Evolutionary conservation across 345 rosid genomes (phyloP), one percentile per base, ranked within the genome.

Genomic region (Punica granatum): DNA sequence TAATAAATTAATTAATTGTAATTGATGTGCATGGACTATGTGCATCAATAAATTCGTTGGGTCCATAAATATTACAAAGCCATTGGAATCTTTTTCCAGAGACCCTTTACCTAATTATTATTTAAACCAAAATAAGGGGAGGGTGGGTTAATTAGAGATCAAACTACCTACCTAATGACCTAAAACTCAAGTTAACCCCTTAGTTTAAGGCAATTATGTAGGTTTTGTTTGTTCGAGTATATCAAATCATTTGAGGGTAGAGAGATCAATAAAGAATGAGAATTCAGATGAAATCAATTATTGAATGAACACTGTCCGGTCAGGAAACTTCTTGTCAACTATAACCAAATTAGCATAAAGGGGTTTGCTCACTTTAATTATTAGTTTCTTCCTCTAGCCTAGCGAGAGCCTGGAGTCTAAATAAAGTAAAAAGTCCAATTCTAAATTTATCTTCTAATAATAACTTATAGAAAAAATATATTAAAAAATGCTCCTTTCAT

Each of bases 101-200:
- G 30, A 35, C 32, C 36, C 63, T 59, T 59, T 19, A 59, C 63
- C 63, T 28, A 59, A 59, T 59, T 46, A 46, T 46, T 11, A n/a
- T n/a, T n/a, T n/a, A n/a, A n/a, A n/a, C n/a, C n/a, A n/a, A n/a
- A n/a, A n/a, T n/a, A n/a, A n/a, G n/a, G n/a, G n/a, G n/a, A n/a
- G n/a, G n/a, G n/a, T n/a, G n/a, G n/a, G n/a, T n/a, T n/a, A 16
- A 28, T 61, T 19, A 16, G 65, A 10, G 42, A 61, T 35, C 21
- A 61, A 37, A 32, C n/a, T 32, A 34, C 7, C 65, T 16, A 33
- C 12, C n/a, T 23, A 34, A 31, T 33, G 42, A 34, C 65, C 65
- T 26, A 33, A 59, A 61, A 61, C 65, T 1, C 25, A 61, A 61
- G 65, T 49, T 19, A 21, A 49, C 54, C n/a, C 54, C 23, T 49